Conservation (phyloP, 208 protist species). For the Leishmania turanica region DNA sequence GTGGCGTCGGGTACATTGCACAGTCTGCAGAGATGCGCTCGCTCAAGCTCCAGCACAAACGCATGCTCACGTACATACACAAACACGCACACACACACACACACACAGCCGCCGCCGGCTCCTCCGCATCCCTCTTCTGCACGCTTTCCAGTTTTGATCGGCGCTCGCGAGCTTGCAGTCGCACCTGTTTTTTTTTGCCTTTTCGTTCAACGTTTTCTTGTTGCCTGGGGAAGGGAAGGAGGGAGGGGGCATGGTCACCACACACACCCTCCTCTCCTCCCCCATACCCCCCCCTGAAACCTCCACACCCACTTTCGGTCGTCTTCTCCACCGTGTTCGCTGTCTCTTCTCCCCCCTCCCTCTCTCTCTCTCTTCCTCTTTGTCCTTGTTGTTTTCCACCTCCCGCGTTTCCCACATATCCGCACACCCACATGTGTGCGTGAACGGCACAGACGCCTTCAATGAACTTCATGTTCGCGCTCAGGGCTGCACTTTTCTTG, state of each 20-base stretch:
- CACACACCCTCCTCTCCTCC: neutral
- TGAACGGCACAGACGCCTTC: neutral
- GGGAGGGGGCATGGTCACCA: neutral
- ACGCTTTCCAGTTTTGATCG: constrained; percentile 5
- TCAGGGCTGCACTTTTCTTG: neutral
- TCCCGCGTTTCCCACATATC: constrained; percentile 1
- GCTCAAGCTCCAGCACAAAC: neutral
- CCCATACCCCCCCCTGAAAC: neutral
- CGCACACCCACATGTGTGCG: constrained; percentile 6
- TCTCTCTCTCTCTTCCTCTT: neutral
- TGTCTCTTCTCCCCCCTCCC: neutral
- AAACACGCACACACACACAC: neutral
- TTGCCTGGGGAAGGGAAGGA: neutral
- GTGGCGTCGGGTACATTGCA: neutral
- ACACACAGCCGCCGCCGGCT: neutral
- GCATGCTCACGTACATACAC: neutral
- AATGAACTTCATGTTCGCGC: neutral
- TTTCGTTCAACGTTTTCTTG: neutral
- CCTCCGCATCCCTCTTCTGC: constrained; percentile 2
- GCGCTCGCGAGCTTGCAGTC: neutral
- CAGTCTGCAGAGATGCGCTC: neutral
- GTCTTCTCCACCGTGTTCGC: constrained; percentile 5
- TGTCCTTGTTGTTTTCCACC: neutral
- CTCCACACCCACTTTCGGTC: neutral
- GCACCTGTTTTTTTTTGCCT: constrained; percentile 5